These are phyloP conservation scores for Aspergillus ochraceus DNA, from an alignment of 2,329 filamentous ascomycete genomes.

Conservation along the genomic window DNA sequence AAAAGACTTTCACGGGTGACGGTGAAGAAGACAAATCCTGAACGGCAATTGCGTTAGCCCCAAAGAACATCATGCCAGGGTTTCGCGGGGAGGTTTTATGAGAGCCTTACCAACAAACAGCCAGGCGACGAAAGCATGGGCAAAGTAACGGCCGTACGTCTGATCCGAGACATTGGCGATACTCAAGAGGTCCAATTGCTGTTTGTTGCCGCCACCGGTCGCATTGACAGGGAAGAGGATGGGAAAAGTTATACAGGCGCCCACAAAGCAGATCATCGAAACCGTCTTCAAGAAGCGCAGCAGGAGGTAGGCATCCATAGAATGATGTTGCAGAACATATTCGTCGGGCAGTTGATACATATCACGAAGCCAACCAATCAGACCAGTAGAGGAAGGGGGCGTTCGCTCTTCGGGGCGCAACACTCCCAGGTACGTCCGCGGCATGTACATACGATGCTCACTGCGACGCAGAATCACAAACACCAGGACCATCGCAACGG, in stretches of 20 bases:
- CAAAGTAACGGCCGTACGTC: slow-evolving; percentile 69
- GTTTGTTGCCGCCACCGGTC: slow-evolving; percentile 67
- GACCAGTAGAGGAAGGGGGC: slow-evolving; percentile 59
- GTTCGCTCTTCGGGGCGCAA: slow-evolving; percentile 57
- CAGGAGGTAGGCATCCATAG: slow-evolving; percentile 88
- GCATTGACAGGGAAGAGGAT: slow-evolving; percentile 85
- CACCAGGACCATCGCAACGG: slow-evolving; percentile 47
- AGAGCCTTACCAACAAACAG: slow-evolving; percentile 64
- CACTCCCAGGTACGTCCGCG: slow-evolving; percentile 55
- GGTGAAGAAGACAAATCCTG: slow-evolving; percentile 79
- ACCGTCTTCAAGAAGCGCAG: slow-evolving; percentile 82
- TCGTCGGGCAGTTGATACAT: slow-evolving; percentile 71
- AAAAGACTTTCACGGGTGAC: slow-evolving; percentile 86
- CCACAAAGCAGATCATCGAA: slow-evolving; percentile 77
- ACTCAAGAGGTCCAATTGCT: slow-evolving; percentile 73
- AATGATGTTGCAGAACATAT: slow-evolving; percentile 84
- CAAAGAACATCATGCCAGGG: background rate
- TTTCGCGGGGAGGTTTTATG: background rate
- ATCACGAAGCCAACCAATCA: slow-evolving; percentile 66
- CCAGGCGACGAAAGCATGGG: slow-evolving; percentile 78
- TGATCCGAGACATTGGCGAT: slow-evolving; percentile 69
- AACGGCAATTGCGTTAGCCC: background rate
- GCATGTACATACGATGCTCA: slow-evolving; percentile 54
- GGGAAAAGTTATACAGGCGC: slow-evolving; percentile 82
- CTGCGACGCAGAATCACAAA: slow-evolving; percentile 54